Conservation (phyloP, 257 asterid genomes). For the Solanum paucissectum region DNA sequence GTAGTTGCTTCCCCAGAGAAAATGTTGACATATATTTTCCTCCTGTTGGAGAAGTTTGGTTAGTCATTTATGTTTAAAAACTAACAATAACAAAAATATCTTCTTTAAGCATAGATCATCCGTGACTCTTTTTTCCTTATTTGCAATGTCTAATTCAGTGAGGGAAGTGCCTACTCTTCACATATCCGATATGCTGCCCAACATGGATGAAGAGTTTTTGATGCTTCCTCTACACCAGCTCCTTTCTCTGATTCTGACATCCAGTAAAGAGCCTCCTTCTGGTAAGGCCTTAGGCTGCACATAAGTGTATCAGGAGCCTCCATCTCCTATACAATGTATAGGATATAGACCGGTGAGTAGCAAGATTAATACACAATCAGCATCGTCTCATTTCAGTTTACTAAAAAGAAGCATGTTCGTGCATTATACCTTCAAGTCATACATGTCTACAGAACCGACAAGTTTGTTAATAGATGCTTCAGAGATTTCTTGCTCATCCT, state of each 20-base stretch:
- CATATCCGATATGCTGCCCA: slow-evolving; percentile 82
- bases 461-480: slow-evolving; percentile 68
- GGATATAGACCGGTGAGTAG: background rate
- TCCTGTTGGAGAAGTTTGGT: slow-evolving; percentile 30
- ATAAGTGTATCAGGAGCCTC: slow-evolving; percentile 54
- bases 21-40: slow-evolving; percentile 60
- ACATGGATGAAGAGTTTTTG: slow-evolving; percentile 74
- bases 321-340: slow-evolving; percentile 47
- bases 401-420: background rate
- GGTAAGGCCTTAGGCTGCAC: slow-evolving; percentile 70
- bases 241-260: slow-evolving; percentile 69
- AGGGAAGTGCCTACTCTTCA: slow-evolving; percentile 45
- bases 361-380: background rate
- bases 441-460: slow-evolving; percentile 74
- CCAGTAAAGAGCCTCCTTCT: slow-evolving; percentile 85
- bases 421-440: slow-evolving; percentile 52
- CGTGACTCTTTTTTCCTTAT: background rate
- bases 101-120: background rate
- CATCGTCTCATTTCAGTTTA: background rate
- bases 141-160: background rate
- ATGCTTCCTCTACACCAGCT: slow-evolving; percentile 40
- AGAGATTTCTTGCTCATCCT: slow-evolving; percentile 46
- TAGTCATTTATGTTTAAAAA: background rate
- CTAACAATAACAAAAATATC: background rate
- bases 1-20: slow-evolving; percentile 86